Conservation (phyloP, 371 early-diverging fungal genomes). For the Haplosporangium sp. region DNA sequence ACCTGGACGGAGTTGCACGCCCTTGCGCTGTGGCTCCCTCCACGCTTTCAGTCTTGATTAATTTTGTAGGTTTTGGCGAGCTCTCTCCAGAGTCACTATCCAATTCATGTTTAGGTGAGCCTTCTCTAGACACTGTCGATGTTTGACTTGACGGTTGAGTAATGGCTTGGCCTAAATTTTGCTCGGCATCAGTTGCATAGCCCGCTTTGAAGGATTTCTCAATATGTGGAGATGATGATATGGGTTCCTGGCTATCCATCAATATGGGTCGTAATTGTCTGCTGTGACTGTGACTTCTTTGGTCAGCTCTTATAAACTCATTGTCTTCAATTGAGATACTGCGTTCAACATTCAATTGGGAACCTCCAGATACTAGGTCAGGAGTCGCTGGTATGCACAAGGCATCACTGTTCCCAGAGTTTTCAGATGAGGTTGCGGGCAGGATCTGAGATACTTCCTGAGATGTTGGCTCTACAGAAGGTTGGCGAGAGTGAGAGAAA, state of each 20-base stretch:
- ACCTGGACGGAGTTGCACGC: slow-evolving; percentile 8
- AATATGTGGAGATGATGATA: not conserved
- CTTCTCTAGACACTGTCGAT: slow-evolving; percentile 8
- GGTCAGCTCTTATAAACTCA: not conserved
- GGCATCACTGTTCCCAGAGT: not conserved
- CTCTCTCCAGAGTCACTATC: slow-evolving; percentile 16
- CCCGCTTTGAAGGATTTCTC: not conserved
- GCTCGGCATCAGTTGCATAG: not conserved
- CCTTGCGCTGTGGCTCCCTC: not conserved
- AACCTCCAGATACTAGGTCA: not conserved
- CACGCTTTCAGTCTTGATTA: slow-evolving; percentile 12
- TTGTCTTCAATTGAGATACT: not conserved
- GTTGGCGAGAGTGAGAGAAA: slow-evolving; percentile 3
- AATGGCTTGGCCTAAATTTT: not conserved
- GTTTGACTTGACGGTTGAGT: slow-evolving; percentile 4
- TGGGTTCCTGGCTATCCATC: slow-evolving; percentile 9
- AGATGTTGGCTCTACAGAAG: slow-evolving; percentile 13
- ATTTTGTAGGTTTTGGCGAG: slow-evolving; percentile 18
- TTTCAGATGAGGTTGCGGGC: not conserved
- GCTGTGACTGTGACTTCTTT: not conserved
- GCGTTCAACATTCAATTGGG: not conserved
- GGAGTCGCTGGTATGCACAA: slow-evolving; percentile 17
- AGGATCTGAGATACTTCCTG: slow-evolving; percentile 16
- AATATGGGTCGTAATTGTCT: slow-evolving; percentile 2
- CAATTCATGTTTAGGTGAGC: slow-evolving; percentile 25